Conservation (phyloP, 2,329 filamentous ascomycete genomes). For the Monosporascus sp. region DNA sequence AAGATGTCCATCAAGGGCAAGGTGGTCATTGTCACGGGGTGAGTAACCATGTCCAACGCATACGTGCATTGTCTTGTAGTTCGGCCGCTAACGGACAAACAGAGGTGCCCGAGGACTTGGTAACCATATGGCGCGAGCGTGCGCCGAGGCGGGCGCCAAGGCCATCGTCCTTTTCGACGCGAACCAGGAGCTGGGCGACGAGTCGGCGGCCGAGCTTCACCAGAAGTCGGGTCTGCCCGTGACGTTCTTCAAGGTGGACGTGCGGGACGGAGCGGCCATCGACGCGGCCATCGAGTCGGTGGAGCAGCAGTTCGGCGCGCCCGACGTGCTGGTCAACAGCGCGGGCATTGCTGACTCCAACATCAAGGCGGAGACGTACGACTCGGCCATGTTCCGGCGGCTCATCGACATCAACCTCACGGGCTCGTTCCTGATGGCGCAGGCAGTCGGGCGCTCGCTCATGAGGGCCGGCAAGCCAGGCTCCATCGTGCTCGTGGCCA, state of each 20-base stretch:
- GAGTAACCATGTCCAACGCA: constrained; percentile 23
- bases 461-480: constrained; percentile 67
- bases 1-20: constrained; percentile 66
- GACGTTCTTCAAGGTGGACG: constrained; percentile 74
- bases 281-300: constrained; percentile 63
- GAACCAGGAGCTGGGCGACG: constrained; percentile 68
- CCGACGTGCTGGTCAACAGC: constrained; percentile 74
- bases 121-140: constrained; percentile 73
- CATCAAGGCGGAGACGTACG: constrained; percentile 75
- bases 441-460: constrained; percentile 68
- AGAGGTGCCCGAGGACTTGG: constrained; percentile 73
- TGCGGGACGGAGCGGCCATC: constrained; percentile 66
- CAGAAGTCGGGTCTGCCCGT: constrained; percentile 68
- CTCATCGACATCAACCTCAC: constrained; percentile 80
- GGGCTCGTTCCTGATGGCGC: constrained; percentile 71
- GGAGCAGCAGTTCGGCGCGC: constrained; percentile 59
- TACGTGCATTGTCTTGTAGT: too few species aligned
- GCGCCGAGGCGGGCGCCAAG: constrained; percentile 70
- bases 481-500: constrained; percentile 70
- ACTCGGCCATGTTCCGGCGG: constrained; percentile 69
- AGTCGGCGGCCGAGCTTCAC: constrained; percentile 64
- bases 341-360: constrained; percentile 80
- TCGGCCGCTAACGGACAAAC: background rate
- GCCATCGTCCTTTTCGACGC: constrained; percentile 72
- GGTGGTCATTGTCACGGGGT: constrained; percentile 69